These are phyloP conservation scores for Hyaloscypha hepaticicola DNA, from an alignment of 495 filamentous ascomycete genomes.

Conservation along the genomic window DNA sequence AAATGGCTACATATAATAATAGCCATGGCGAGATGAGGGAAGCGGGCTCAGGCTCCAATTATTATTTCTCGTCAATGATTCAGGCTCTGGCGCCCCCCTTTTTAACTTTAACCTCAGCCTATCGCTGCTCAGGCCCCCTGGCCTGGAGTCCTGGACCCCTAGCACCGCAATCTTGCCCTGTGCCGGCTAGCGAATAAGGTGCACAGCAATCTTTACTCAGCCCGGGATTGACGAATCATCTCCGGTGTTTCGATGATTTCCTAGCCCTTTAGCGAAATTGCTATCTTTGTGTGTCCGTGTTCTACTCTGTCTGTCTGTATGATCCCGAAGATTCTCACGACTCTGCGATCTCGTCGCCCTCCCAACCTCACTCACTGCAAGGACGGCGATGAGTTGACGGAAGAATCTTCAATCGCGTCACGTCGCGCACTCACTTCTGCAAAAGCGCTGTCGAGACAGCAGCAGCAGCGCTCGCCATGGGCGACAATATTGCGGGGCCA, in stretches of 20 bases:
- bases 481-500: constrained; percentile 18
- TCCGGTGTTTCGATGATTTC: background rate
- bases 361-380: constrained; percentile 3
- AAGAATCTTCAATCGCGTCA: constrained; percentile 7
- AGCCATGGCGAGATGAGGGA: no score
- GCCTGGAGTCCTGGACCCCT: no score
- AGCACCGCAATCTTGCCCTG: background rate
- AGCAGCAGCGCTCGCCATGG: constrained; percentile 27
- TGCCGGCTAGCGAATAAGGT: no score
- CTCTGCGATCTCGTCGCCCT: background rate
- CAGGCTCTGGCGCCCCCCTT: background rate
- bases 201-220: no score
- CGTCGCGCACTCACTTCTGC: constrained; percentile 8
- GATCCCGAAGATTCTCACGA: background rate
- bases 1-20: no score
- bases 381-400: constrained; percentile 25
- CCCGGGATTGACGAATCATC: no score
- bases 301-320: background rate
- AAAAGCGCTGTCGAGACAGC: constrained; percentile 28
- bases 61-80: background rate
- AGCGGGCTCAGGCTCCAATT: background rate
- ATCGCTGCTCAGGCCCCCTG: no score
- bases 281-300: background rate
- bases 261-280: background rate
- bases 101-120: background rate